Conservation (phyloP, 768 basidiomycete genomes). For the Phaffia australis region DNA sequence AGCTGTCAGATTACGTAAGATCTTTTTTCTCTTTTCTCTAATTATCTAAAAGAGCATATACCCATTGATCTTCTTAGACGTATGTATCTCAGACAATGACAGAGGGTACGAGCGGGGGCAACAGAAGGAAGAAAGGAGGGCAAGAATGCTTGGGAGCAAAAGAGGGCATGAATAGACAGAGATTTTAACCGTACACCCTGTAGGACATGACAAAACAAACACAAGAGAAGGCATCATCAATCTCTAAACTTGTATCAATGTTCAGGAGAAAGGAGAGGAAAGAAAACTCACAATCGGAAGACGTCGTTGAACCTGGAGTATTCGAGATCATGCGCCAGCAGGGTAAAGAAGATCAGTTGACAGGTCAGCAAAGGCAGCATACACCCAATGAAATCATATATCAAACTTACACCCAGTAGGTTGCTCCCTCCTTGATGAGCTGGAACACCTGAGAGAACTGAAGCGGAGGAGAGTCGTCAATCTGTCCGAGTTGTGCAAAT, state of each 20-base stretch:
- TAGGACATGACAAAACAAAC: not conserved
- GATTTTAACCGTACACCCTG: constrained; percentile 23
- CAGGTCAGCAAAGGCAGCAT: constrained; percentile 16
- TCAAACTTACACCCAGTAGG: constrained; percentile 70
- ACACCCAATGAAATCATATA: not conserved
- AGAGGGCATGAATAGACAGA: not conserved
- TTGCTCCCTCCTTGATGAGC: constrained; percentile 59
- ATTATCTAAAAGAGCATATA: not conserved
- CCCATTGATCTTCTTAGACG: not conserved
- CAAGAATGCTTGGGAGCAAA: not conserved
- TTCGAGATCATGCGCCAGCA: constrained; percentile 32
- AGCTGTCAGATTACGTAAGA: not conserved
- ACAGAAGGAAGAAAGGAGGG: no score
- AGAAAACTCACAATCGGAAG: constrained; percentile 28
- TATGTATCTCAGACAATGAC: no score
- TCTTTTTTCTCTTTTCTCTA: not conserved
- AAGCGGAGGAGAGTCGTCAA: constrained; percentile 69
- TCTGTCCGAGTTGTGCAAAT: constrained; percentile 42
- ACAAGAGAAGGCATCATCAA: not conserved
- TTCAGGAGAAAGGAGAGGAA: not conserved
- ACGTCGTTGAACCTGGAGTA: constrained; percentile 31
- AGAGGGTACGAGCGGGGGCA: not conserved
- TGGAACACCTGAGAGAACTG: constrained; percentile 91
- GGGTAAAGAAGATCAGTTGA: not conserved
- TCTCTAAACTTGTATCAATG: not conserved